Conservation (phyloP, 768 basidiomycete genomes). For the Dictyophora rubrovolvata region DNA sequence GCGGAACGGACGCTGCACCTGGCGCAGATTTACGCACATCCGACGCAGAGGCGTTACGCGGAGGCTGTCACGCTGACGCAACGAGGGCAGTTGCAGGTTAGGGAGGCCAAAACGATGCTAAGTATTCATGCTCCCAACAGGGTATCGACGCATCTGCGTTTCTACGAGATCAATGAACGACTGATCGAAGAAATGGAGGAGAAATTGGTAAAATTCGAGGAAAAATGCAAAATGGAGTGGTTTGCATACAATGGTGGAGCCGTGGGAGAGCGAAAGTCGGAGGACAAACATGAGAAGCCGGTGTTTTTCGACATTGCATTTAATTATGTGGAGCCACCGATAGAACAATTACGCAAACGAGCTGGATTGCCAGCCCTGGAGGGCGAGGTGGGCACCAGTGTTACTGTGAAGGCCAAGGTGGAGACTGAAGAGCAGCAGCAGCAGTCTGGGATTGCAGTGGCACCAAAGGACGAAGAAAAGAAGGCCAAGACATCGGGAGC, state of each 20-base stretch:
- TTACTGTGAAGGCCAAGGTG: conserved; percentile 16
- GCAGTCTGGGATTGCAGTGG: conserved; percentile 10
- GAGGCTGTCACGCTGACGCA: conserved; percentile 64
- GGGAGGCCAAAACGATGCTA: conserved; percentile 52
- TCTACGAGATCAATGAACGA: conserved; percentile 42
- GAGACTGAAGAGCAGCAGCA: conserved; percentile 36
- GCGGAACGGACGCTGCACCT: conserved; percentile 70
- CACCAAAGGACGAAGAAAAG: conserved; percentile 46
- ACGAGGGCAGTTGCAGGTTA: conserved; percentile 61
- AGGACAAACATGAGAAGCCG: conserved; percentile 59
- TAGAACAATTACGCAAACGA: conserved; percentile 61
- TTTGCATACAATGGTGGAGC: conserved; percentile 67
- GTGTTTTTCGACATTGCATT: conserved; percentile 91
- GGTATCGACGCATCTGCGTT: conserved; percentile 28
- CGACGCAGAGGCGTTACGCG: conserved; percentile 53
- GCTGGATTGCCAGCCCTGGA: conserved; percentile 47
- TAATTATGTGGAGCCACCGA: conserved; percentile 82
- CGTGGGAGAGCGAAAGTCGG: conserved; percentile 14
- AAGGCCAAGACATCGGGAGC: conserved; percentile 21
- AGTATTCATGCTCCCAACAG: conserved; percentile 32
- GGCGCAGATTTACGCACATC: conserved; percentile 54
- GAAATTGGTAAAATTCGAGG: conserved; percentile 35
- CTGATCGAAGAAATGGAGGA: conserved; percentile 45
- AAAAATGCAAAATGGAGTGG: conserved; percentile 63
- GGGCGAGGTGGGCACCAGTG: conserved; percentile 15